Evolutionary conservation across 306 rosid genomes (phyloP).

Genomic region (Purshia tridentata): DNA sequence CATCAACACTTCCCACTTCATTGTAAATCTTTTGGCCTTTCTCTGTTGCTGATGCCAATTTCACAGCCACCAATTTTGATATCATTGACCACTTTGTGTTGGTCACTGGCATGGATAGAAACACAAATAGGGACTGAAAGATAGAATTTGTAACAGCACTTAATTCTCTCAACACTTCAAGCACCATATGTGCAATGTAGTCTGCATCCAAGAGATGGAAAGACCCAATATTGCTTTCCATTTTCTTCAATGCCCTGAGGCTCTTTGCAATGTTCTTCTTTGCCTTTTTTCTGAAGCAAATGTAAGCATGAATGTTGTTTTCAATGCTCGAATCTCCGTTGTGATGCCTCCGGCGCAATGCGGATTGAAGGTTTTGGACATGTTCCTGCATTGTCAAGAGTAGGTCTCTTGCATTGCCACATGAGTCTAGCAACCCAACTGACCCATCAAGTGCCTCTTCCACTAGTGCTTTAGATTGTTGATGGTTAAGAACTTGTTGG

Average conservation of each 20-base stretch:
- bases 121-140: constrained; percentile 40
- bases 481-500: constrained; percentile 52
- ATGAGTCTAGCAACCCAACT: constrained; percentile 51
- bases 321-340: constrained; percentile 45
- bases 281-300: constrained; percentile 51
- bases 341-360: constrained; percentile 52
- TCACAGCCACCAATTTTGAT: constrained; percentile 42
- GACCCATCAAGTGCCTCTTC: constrained; percentile 56
- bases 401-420: constrained; percentile 54
- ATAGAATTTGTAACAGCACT: constrained; percentile 44
- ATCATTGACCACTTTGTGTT: constrained; percentile 49
- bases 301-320: constrained; percentile 43
- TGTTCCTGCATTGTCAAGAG: constrained; percentile 36
- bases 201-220: constrained; percentile 33
- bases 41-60: constrained; percentile 27
- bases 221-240: constrained; percentile 38
- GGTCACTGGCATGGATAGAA: constrained; percentile 48
- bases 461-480: constrained; percentile 31
- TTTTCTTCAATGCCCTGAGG: constrained; percentile 43
- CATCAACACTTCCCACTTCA: constrained; percentile 44
- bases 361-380: constrained; percentile 53
- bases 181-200: constrained; percentile 29
- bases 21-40: constrained; percentile 44
- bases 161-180: constrained; percentile 50
- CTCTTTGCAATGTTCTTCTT: constrained; percentile 53